These are phyloP conservation scores for Gossypium davidsonii DNA, from an alignment of 441 rosid genomes.

Conservation along the genomic window DNA sequence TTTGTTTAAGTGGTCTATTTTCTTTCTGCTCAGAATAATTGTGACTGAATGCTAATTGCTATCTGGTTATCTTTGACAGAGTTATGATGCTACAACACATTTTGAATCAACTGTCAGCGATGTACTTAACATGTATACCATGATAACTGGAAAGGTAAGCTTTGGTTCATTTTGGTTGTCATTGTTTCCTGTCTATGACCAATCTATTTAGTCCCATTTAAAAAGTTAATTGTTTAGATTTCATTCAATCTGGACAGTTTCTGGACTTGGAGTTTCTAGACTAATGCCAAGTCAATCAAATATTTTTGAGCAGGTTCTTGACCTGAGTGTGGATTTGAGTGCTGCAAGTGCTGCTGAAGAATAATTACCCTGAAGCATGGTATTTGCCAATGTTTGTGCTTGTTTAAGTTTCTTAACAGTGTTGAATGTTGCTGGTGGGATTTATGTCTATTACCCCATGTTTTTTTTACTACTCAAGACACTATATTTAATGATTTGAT, in stretches of 20 bases:
- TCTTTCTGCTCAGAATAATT: not conserved
- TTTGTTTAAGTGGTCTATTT: not conserved
- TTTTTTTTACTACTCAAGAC: not conserved
- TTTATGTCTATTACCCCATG: not conserved
- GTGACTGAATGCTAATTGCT: not conserved
- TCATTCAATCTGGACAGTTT: not conserved
- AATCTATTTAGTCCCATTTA: not conserved
- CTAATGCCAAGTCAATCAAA: not conserved
- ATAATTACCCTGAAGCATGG: not conserved
- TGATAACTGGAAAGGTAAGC: constrained; percentile 81
- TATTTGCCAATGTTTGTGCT: not conserved
- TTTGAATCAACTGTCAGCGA: constrained; percentile 75
- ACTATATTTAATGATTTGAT: not conserved
- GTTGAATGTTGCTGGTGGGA: not conserved
- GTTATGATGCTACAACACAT: constrained; percentile 82
- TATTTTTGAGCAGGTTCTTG: constrained; percentile 41
- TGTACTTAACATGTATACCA: constrained; percentile 65
- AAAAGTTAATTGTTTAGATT: not conserved
- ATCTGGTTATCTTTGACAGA: constrained; percentile 37
- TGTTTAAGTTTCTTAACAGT: not conserved
- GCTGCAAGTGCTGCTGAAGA: constrained; percentile 84
- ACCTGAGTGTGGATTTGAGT: constrained; percentile 72
- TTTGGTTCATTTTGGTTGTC: not conserved
- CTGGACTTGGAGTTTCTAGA: not conserved
- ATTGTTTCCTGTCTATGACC: not conserved